These are phyloP conservation scores for Aspergillus pseudotamarii DNA, from an alignment of 2,329 filamentous ascomycete species.

Conservation along the genomic window DNA sequence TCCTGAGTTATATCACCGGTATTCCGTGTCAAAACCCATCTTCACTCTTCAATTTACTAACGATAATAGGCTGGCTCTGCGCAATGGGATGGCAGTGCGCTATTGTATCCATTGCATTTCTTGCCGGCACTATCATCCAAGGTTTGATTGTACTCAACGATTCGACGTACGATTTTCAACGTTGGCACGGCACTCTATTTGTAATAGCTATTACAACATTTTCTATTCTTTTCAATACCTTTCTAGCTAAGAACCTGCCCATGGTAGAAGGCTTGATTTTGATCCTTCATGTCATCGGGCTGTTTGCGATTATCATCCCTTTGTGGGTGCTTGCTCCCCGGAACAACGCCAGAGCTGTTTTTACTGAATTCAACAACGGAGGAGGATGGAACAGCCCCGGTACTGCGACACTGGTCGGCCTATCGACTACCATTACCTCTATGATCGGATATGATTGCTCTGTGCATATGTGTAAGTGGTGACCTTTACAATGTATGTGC, in stretches of 20 bases:
- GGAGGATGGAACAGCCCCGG: slow-evolving; percentile 44
- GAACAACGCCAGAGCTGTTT: slow-evolving; percentile 41
- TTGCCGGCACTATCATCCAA: slow-evolving; percentile 50
- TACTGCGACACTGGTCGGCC: slow-evolving; percentile 44
- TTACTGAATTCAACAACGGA: slow-evolving; percentile 44
- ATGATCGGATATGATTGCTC: slow-evolving; percentile 48
- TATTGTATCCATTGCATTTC: slow-evolving; percentile 47
- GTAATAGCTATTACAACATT: slow-evolving; percentile 44
- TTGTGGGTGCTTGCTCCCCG: slow-evolving; percentile 46
- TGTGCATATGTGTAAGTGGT: slow-evolving; percentile 49
- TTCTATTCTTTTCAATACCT: slow-evolving; percentile 47
- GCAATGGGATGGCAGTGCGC: slow-evolving; percentile 51
- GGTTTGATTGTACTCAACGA: slow-evolving; percentile 50
- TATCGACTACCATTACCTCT: slow-evolving; percentile 43
- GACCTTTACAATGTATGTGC: not conserved
- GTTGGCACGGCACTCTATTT: slow-evolving; percentile 51
- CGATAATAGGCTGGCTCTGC: slow-evolving; percentile 43
- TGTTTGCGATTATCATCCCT: slow-evolving; percentile 48
- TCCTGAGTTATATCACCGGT: slow-evolving; percentile 51
- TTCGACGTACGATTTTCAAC: slow-evolving; percentile 41
- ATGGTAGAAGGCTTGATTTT: slow-evolving; percentile 45
- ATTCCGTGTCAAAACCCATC: not conserved
- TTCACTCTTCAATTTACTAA: not conserved
- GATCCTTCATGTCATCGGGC: slow-evolving; percentile 46
- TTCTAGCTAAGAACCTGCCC: slow-evolving; percentile 42